A percentile compares a stretch with the other conserved stretches of the same genome.
Conservation (phyloP, 768 basidiomycete species). For the Paxillus ammoniavirescens region DNA sequence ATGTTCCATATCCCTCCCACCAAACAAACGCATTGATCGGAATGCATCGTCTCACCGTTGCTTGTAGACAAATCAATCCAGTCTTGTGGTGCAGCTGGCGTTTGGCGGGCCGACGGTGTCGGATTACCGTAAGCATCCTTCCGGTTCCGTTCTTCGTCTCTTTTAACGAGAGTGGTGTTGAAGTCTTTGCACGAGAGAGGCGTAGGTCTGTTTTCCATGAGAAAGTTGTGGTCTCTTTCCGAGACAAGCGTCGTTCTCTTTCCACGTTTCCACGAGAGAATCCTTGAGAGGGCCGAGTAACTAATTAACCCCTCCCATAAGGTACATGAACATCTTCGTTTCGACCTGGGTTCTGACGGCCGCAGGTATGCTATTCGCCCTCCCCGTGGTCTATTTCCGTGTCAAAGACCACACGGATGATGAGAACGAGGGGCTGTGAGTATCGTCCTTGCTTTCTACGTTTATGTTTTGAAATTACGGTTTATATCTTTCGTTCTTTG, state of each 20-base stretch:
- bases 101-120: conserved; percentile 71
- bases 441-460: background rate
- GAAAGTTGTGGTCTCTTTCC: no score
- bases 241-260: no score
- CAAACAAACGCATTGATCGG: background rate
- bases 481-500: no score
- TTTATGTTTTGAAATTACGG: no score
- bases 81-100: conserved; percentile 67
- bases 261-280: no score
- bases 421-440: conserved; percentile 54
- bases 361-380: conserved; percentile 60
- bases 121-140: conserved; percentile 53
- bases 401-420: conserved; percentile 56
- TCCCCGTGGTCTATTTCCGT: conserved; percentile 73
- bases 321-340: conserved; percentile 70
- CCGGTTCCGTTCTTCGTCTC: background rate
- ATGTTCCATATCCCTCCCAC: background rate
- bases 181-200: no score
- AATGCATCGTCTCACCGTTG: background rate
- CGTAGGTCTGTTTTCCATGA: no score
- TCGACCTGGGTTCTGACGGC: conserved; percentile 71
- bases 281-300: no score
- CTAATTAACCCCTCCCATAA: conserved; percentile 8
- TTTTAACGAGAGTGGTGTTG: no score
- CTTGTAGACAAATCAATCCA: conserved; percentile 68